Base-by-base conservation (phyloP, 305 asterid genomes). In the Fraxinus angustifolia region DNA sequence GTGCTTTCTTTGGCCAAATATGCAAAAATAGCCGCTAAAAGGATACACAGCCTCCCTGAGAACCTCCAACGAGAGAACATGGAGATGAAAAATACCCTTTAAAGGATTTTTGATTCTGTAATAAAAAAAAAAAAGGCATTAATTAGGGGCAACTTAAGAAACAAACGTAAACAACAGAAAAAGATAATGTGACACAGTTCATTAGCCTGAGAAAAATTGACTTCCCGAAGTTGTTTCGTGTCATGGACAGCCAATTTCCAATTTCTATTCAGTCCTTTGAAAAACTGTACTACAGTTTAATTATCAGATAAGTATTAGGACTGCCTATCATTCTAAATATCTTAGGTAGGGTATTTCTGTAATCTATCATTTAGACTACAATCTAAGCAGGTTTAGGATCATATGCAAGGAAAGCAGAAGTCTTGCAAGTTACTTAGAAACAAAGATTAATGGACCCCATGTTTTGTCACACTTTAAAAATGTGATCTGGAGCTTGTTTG, bases 1-100 rank as follows among this genome's bases (percentile, higher is more conserved):
- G 50, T 79, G 12, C 60, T 80, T 82, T 84, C 84, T 81, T 78
- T 4, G 67, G 71, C 33, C 35, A 72, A 79, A 77, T 40, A 72
- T 26, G 70, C 53, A 73, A 50, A 82, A 50, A 79, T 80, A 78
- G 75, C 78, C 33, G 62, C 67, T 73, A 30, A 89, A 92, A 94
- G 99, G 99, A 96, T 96, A 96, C 99, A 89, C 94, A 83, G 98
- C 98, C 89, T 94, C 98, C 90, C 96, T 88, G 48, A 96, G 97
- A 81, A 92, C 98, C 92, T 91, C 94, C 97, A 96, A 85, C 75
- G 97, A 93, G 87, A 94, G 94, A 89, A 94, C 91, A 82, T 96
- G 99, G 85, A 93, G 93, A 85, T 88, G 89, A 84, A 90, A 91
- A 73, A 88, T 84, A 85, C 85, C 90, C 82, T 73, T 84, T 87